Percentiles rank a stretch among this genome's conserved stretches.
Evolutionary conservation across 805 yeast species (phyloP).

Genomic region (Yarrowia sp.): DNA sequence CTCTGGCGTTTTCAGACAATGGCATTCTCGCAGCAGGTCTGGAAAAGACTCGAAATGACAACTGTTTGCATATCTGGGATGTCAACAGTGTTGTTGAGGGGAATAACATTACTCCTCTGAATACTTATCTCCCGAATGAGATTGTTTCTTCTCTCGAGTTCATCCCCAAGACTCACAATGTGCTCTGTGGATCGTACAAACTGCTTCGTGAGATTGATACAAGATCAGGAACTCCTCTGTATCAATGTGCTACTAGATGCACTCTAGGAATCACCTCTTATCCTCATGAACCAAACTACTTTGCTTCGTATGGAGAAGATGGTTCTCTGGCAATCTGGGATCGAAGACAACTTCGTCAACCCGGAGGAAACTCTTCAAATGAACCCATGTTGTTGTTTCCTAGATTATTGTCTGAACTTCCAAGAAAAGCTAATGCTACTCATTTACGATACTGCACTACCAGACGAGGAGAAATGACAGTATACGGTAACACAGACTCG

Average conservation of each 20-base stretch:
- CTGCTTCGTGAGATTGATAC: slow-evolving; percentile 74
- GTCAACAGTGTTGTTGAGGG: slow-evolving; percentile 45
- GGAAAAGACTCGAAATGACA: slow-evolving; percentile 74
- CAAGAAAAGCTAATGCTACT: slow-evolving; percentile 30
- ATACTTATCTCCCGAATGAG: slow-evolving; percentile 62
- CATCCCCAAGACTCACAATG: slow-evolving; percentile 47
- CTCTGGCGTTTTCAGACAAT: slow-evolving; percentile 63
- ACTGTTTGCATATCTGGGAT: slow-evolving; percentile 78
- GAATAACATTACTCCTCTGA: slow-evolving; percentile 29
- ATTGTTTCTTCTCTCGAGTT: slow-evolving; percentile 68
- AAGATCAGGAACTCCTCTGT: slow-evolving; percentile 50
- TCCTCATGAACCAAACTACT: slow-evolving; percentile 62
- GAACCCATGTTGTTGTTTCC: slow-evolving; percentile 31
- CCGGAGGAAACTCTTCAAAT: slow-evolving; percentile 17
- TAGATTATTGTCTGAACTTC: slow-evolving; percentile 33
- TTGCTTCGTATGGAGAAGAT: slow-evolving; percentile 77
- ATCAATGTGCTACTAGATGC: slow-evolving; percentile 73
- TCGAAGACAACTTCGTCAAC: slow-evolving; percentile 36
- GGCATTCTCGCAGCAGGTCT: slow-evolving; percentile 74
- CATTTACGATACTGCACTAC: slow-evolving; percentile 48
- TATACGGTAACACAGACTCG: slow-evolving; percentile 36
- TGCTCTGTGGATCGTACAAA: slow-evolving; percentile 75
- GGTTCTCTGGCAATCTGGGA: slow-evolving; percentile 73
- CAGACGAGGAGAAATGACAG: slow-evolving; percentile 70
- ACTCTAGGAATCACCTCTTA: slow-evolving; percentile 67